phyloP scores from a whole-genome alignment of 2,329 filamentous ascomycete species.

The Tolypocladium pustulatum region DNA sequence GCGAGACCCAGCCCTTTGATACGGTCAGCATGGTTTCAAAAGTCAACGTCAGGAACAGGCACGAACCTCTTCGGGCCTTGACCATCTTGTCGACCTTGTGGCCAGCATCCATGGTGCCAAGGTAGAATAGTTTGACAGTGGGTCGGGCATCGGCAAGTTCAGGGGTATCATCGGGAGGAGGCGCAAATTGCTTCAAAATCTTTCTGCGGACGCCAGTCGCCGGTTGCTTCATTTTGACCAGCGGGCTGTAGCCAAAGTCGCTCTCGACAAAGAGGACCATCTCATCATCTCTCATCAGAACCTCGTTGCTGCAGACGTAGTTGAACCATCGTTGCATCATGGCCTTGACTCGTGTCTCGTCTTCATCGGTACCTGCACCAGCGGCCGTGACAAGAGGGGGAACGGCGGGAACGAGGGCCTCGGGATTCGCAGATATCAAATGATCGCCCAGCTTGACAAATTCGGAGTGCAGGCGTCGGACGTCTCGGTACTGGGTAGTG shows the following conservation, averaged over 20 bases:
- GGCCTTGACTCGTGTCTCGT: constrained; percentile 80
- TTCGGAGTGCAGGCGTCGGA: constrained; percentile 88
- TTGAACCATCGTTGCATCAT: constrained; percentile 93
- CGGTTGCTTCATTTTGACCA: constrained; percentile 91
- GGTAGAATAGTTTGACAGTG: constrained; percentile 88
- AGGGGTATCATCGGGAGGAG: constrained; percentile 91
- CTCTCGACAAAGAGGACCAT: constrained; percentile 98
- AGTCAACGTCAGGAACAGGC: neutral
- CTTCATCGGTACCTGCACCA: constrained; percentile 90
- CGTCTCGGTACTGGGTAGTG: constrained; percentile 96
- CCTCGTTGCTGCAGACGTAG: constrained; percentile 81
- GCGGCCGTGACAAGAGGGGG: constrained; percentile 91
- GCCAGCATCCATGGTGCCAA: constrained; percentile 91
- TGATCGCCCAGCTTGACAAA: constrained; percentile 96
- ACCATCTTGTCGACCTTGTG: constrained; percentile 95
- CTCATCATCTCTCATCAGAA: constrained; percentile 90
- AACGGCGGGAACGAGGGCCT: constrained; percentile 86
- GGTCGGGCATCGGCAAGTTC: constrained; percentile 86
- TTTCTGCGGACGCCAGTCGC: constrained; percentile 92
- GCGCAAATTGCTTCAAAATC: constrained; percentile 95
- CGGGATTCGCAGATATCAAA: constrained; percentile 93
- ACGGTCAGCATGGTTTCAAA: constrained; percentile 6
- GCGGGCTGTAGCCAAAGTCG: constrained; percentile 94
- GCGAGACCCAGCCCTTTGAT: constrained; percentile 73
- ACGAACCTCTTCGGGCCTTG: constrained; percentile 74